Base-by-base conservation (phyloP, 108 stramenopile species). In the Cyclotella baltica region DNA sequence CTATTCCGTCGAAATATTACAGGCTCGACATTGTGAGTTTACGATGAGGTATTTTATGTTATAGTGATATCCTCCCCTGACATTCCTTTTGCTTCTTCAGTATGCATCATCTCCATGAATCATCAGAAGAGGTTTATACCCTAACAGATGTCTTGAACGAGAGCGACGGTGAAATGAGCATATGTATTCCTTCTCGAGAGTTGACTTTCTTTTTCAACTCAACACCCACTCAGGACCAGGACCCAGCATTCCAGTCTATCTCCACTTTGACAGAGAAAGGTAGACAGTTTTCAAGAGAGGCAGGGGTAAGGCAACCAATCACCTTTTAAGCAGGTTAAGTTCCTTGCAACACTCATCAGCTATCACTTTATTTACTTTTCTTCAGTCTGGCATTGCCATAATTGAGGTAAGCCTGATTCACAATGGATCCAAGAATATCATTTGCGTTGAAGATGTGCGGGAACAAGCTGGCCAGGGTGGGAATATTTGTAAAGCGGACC, bases 181-280 rank as follows among this genome's bases (percentile, higher is more conserved):
- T 80, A 61, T 25, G 50, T 43, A 48, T 74, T 52, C 61, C 80
- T 62, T 35, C 76, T 63, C 51, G 35, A 10, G 74, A 80, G 48
- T 80, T 80, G 43, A 56, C 53, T 0, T 80, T 84, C 67, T 84
- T 70, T 38, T 80, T 84, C 67, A 80, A 80, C 38, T 70, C 74
- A 15, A 76, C 78, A 5, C 78, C 78, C 0, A 75, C 61, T 50
- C 70, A 71, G n/a, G n/a, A n/a, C 33, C 48, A 72, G 38, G 89
- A 93, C 62, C 90, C 89, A 4, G 46, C 73, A 36, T 89, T 88
- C 57, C 93, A 93, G 72, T 74, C 80, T 15, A 47, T 88, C 13
- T 83, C 78, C 33, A 94, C 93, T 9, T 71, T 94, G 25, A 90
- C 93, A 18, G 83, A 83, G 40, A 88, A 87, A 78, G 93, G 93